Evolutionary conservation across 2,329 filamentous ascomycete genomes (phyloP).

Genomic region (Colletotrichum sp.): DNA sequence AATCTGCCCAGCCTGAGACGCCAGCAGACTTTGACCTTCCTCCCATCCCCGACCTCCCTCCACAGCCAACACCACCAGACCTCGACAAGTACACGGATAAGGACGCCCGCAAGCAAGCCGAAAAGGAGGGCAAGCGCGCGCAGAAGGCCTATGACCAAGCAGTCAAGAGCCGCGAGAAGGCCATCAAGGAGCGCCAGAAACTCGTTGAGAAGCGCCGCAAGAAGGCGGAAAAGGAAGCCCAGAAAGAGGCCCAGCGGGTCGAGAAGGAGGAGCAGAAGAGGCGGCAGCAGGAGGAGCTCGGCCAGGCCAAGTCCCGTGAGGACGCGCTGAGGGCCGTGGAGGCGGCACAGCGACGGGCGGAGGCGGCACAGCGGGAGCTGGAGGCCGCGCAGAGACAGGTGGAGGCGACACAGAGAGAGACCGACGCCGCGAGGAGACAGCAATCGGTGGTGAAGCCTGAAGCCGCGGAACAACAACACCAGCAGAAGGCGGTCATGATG

Average conservation of each 20-base stretch:
- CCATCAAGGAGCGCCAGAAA: constrained; percentile 67
- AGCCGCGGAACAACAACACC: neutral
- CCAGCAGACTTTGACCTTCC: constrained; percentile 35
- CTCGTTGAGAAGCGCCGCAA: constrained; percentile 59
- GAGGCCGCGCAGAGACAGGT: constrained; percentile 18
- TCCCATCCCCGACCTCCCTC: constrained; percentile 54
- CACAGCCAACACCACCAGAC: constrained; percentile 61
- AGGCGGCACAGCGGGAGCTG: constrained; percentile 21
- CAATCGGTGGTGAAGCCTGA: neutral
- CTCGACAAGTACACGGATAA: constrained; percentile 66
- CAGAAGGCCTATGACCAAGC: constrained; percentile 71
- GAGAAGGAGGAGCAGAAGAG: constrained; percentile 33
- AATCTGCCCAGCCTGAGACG: neutral
- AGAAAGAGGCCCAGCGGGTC: constrained; percentile 38
- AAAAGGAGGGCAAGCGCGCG: constrained; percentile 68
- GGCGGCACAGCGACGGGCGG: constrained; percentile 14
- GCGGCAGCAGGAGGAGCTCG: constrained; percentile 30
- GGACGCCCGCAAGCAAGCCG: constrained; percentile 68
- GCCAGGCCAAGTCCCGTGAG: constrained; percentile 33
- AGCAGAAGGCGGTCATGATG: neutral
- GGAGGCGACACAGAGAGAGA: constrained; percentile 17
- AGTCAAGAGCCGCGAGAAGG: constrained; percentile 69
- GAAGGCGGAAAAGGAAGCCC: constrained; percentile 46
- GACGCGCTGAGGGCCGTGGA: constrained; percentile 21
- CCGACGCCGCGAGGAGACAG: neutral